Base-by-base conservation (phyloP, 805 yeast genomes). In the Saturnispora sekii region DNA sequence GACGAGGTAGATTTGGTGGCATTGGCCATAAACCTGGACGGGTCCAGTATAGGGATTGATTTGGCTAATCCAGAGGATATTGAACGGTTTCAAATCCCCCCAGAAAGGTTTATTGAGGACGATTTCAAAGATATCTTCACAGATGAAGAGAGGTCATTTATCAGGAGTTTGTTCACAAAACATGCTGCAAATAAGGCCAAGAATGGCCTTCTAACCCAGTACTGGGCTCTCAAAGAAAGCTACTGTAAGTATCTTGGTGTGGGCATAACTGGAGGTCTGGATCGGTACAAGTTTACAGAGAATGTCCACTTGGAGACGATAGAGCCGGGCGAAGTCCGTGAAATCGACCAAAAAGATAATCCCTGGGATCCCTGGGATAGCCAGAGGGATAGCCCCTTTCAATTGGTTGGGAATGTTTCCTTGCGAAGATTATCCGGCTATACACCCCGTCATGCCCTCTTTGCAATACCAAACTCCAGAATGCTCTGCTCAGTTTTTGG, bases 171-270 rank as follows among this genome's bases (percentile, higher is more conserved):
- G 2, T 45, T 54, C 15, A 30, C 32, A 14, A 18, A 16, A 4
- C 35, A 45, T 6, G 37, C 44, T 10, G 33, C 47, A 8, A 46
- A 42, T 1, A 44, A 38, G 10, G 30, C 10, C 33, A n/a, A 49
- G 55, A 7, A 50, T 65, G 12, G 34, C 41, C 11, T 31, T 47
- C 9, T 73, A 52, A 73, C 81, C 15, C 76, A 76, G 34, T 68
- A 72, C 32, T 85, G 95, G 95, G 83, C 95, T 0, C 59, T 85
- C 44, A 85, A 85, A 56, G 95, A 85, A 57, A 77, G 86, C 16
- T 82, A 76, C 54, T 72, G 84, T 6, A 85, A 85, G 54, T 73
- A 70, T 33, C 53, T 72, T 2, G 95, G 94, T 0, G 61, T 69
- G 14, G 94, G 95, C 0, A 58, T 77, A 11, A 53, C 57, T 16